These are phyloP conservation scores for Kentomonas sorsogonicus DNA, from an alignment of 208 protist genomes.

Conservation along the genomic window DNA sequence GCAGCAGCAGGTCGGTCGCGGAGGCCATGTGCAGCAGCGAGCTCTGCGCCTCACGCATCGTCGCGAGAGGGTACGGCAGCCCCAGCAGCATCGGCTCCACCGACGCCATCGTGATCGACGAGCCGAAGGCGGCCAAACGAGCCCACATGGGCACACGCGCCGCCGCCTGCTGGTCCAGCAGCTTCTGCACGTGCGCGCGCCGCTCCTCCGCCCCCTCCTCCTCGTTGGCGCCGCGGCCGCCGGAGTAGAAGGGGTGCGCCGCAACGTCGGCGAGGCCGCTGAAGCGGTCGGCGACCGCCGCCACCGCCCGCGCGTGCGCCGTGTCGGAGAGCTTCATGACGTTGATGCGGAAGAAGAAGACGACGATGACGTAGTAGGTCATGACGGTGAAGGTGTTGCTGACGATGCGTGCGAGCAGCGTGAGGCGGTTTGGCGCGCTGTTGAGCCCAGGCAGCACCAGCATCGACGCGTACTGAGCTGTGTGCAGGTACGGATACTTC, in stretches of 20 bases:
- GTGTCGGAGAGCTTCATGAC: conserved; percentile 38
- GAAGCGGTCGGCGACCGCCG: conserved; percentile 26
- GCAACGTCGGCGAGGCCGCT: conserved; percentile 29
- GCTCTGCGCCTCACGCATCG: conserved; percentile 39
- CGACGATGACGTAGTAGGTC: conserved; percentile 63
- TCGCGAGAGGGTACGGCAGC: conserved; percentile 32
- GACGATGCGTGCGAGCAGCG: conserved; percentile 36
- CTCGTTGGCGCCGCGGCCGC: conserved; percentile 7
- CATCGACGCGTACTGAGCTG: conserved; percentile 41
- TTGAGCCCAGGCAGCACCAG: conserved; percentile 29
- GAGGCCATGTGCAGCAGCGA: conserved; percentile 45
- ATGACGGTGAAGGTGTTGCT: conserved; percentile 57
- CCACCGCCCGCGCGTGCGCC: conserved; percentile 27
- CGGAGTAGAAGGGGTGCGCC: conserved; percentile 15
- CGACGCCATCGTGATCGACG: conserved; percentile 31
- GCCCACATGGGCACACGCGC: conserved; percentile 23
- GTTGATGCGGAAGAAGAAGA: conserved; percentile 66
- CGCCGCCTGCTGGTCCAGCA: conserved; percentile 11
- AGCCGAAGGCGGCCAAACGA: conserved; percentile 16
- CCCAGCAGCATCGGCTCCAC: conserved; percentile 40
- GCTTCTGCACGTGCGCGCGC: neutral
- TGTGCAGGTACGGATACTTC: conserved; percentile 27
- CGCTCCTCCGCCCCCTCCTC: conserved; percentile 10
- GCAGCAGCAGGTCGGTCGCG: conserved; percentile 36
- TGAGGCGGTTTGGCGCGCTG: conserved; percentile 16